A percentile compares a stretch with the other conserved stretches of the same genome.
phyloP scores from a whole-genome alignment of 2,329 filamentous ascomycete genomes.

The Pseudohalonectria lignicola region DNA sequence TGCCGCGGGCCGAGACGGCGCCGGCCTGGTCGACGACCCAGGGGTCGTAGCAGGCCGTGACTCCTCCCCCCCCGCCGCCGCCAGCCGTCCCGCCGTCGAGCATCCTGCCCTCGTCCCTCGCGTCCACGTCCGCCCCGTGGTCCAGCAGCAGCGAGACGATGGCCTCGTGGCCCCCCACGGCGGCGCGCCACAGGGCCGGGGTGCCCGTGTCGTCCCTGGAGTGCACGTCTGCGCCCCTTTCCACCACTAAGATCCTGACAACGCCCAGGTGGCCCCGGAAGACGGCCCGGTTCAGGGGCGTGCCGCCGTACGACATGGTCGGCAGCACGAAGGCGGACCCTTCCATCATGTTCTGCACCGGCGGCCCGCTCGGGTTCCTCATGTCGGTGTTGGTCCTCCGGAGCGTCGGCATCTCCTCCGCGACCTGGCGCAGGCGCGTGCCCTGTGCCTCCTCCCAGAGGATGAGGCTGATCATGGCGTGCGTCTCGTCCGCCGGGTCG shows the following conservation, averaged over 20 bases:
- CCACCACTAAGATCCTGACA: background rate
- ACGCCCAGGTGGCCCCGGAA: background rate
- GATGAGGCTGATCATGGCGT: background rate
- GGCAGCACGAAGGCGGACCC: background rate
- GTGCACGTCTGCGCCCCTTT: conserved; percentile 17
- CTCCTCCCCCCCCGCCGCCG: conserved; percentile 18
- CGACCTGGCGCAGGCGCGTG: background rate
- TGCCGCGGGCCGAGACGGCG: conserved; percentile 1
- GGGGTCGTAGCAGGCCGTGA: too few species aligned
- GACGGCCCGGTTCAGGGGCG: background rate
- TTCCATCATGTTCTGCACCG: background rate
- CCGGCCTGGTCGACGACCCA: conserved; percentile 20
- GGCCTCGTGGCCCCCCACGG: conserved; percentile 18
- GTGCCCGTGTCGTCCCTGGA: conserved; percentile 16
- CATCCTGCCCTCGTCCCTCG: too few species aligned
- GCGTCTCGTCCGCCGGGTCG: background rate
- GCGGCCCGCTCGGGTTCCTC: background rate
- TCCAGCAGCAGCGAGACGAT: conserved; percentile 17
- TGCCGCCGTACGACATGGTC: background rate
- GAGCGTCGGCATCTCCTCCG: background rate
- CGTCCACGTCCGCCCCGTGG: conserved; percentile 19
- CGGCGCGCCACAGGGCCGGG: conserved; percentile 20
- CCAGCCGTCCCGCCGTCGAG: too few species aligned
- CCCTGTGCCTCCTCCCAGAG: background rate
- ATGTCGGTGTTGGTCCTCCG: background rate